phyloP scores from a whole-genome alignment of 768 basidiomycete genomes.

The Mycena metata region DNA sequence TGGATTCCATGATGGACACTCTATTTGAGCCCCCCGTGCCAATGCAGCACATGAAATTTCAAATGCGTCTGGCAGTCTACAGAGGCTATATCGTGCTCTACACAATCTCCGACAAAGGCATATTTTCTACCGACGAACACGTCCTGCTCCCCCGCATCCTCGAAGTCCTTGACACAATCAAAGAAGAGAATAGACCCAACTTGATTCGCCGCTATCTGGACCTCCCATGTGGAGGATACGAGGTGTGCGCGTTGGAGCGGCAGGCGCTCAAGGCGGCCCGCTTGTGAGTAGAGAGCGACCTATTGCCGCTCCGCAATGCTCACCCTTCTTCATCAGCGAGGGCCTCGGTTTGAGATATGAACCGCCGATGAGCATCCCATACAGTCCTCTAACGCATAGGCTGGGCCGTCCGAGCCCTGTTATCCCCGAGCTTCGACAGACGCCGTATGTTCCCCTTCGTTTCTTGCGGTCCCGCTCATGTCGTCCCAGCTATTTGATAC shows the following conservation, averaged over 20 bases:
- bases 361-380: slow-evolving; percentile 4
- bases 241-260: neutral
- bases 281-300: neutral
- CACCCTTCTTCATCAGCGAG: neutral
- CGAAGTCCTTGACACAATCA: slow-evolving; percentile 13
- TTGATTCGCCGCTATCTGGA: slow-evolving; percentile 14
- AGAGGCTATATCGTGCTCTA: slow-evolving; percentile 23
- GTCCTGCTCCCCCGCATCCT: slow-evolving; percentile 19
- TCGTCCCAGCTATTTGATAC: neutral
- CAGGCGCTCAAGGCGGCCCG: neutral
- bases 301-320: neutral
- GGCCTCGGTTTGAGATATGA: neutral
- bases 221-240: neutral
- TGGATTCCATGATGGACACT: slow-evolving; percentile 20
- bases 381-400: neutral
- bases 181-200: slow-evolving; percentile 28
- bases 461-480: neutral
- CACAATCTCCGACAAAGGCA: slow-evolving; percentile 29
- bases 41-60: slow-evolving; percentile 16
- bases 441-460: neutral
- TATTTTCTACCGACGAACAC: slow-evolving; percentile 6
- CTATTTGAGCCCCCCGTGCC: slow-evolving; percentile 19
- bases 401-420: neutral
- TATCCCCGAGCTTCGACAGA: neutral
- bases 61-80: neutral